Conservation (phyloP, 1,284 basidiomycete genomes). For the Ceratobasidium sp. region DNA sequence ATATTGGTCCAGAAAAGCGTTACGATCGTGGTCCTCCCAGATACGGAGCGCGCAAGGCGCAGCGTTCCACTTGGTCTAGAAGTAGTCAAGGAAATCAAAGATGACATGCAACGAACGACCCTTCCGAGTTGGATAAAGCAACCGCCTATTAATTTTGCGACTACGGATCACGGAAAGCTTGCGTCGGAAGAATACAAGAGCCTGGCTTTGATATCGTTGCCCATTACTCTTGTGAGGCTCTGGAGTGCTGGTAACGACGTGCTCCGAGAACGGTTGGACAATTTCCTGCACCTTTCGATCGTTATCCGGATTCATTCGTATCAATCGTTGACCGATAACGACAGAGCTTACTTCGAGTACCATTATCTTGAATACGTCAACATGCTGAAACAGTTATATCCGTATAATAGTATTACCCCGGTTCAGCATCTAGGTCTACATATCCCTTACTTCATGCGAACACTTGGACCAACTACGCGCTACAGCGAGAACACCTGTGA, state of each 20-base stretch:
- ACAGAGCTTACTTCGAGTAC: not conserved
- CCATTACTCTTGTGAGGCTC: constrained; percentile 42
- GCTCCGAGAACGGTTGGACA: not conserved
- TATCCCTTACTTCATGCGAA: no score
- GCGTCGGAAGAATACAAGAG: constrained; percentile 50
- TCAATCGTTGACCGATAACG: not conserved
- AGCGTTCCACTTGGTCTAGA: not conserved
- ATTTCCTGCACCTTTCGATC: not conserved
- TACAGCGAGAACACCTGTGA: no score
- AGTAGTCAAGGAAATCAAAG: constrained; percentile 13
- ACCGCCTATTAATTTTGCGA: no score
- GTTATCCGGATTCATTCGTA: not conserved
- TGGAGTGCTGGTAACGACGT: constrained; percentile 5
- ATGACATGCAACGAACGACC: constrained; percentile 28
- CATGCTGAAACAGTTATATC: no score
- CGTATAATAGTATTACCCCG: no score
- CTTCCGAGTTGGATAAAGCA: constrained; percentile 43
- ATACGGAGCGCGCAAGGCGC: not conserved
- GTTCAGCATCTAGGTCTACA: no score
- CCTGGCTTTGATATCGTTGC: constrained; percentile 43
- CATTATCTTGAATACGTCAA: no score
- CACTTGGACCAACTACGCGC: no score
- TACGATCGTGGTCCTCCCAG: not conserved
- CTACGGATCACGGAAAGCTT: constrained; percentile 34
- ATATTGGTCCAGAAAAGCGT: not conserved